Base-by-base conservation (phyloP, 495 filamentous ascomycete species). In the Evansstolkia leycettana region DNA sequence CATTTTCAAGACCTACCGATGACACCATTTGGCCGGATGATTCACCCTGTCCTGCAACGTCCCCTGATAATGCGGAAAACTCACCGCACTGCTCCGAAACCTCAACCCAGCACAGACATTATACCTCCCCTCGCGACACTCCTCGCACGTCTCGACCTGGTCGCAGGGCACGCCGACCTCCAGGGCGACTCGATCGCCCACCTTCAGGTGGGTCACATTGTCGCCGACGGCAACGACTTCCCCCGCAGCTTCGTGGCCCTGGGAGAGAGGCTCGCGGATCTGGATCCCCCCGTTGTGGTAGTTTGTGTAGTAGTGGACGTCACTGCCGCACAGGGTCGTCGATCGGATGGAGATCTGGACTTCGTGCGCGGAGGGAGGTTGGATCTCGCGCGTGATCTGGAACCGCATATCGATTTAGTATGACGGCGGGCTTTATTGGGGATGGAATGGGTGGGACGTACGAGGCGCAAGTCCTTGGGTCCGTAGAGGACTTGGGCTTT, bases 261-360 rank as follows among this genome's bases (percentile, higher is more conserved):
- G 73, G 17, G 73, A 80, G 37, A 87, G 60, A 10, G 83, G 84
- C 30, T 68, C 64, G 33, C 71, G 80, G 19, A 82, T 75, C 38
- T 79, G 72, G 53, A 89, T 79, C 55, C 83, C 79, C 35, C 83
- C 83, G 48, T 88, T 88, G 55, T 79, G 78, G 47, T 80, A 84
- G 57, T 87, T 80, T 43, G 70, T 78, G 64, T 84, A 89, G 65
- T 89, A 89, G 48, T 82, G 80, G 5, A 88, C 71, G 59, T 89
- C 83, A 2, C 80, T 85, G 43, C 83, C 83, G 54, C 83, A 88
- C 51, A 89, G 75, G 17, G 81, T 81, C 1, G 82, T 88, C 13
- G 78, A 73, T 50, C 70, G 73, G 47, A 88, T 65, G 46, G 75
- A 67, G 46, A 88, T 67, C 62, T 87, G 84, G 31, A 88, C 20